Conservation (phyloP, 179 eudicot genomes). For the Silene noctiflora region DNA sequence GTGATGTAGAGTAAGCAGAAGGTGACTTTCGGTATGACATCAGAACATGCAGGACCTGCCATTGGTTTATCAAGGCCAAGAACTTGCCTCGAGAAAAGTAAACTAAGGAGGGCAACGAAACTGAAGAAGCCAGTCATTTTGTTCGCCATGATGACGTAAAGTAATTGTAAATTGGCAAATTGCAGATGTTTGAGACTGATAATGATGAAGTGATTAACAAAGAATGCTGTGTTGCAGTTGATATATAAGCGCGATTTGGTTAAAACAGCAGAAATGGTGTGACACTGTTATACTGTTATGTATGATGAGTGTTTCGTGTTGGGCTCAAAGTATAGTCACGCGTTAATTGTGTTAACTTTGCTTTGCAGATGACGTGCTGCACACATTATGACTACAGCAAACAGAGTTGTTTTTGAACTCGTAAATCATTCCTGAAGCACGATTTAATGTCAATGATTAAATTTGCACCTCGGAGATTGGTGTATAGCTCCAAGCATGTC, state of each 20-base stretch:
- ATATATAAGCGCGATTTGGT: background rate
- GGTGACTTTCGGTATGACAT: slow-evolving; percentile 10
- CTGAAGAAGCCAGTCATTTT: slow-evolving; percentile 15
- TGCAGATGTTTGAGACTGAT: background rate
- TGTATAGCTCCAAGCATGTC: background rate
- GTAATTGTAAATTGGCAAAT: background rate
- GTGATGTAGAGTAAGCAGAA: slow-evolving; percentile 24
- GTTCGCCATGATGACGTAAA: slow-evolving; percentile 13
- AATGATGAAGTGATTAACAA: background rate
- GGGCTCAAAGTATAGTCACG: slow-evolving; percentile 12
- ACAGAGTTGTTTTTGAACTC: background rate
- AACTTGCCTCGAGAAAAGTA: slow-evolving; percentile 2
- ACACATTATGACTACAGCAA: background rate
- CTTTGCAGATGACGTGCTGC: background rate
- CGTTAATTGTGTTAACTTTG: slow-evolving; percentile 9
- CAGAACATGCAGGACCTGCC: slow-evolving; percentile 8
- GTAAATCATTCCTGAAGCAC: background rate
- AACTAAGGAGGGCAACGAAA: slow-evolving; percentile 4
- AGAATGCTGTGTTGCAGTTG: background rate
- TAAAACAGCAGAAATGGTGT: slow-evolving; percentile 13
- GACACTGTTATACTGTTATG: background rate
- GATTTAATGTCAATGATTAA: no score
- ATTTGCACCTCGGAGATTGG: background rate
- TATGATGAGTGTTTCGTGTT: background rate
- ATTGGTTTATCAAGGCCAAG: background rate